phyloP scores from a whole-genome alignment of 139 green algal species.

The Volvox africanus region DNA sequence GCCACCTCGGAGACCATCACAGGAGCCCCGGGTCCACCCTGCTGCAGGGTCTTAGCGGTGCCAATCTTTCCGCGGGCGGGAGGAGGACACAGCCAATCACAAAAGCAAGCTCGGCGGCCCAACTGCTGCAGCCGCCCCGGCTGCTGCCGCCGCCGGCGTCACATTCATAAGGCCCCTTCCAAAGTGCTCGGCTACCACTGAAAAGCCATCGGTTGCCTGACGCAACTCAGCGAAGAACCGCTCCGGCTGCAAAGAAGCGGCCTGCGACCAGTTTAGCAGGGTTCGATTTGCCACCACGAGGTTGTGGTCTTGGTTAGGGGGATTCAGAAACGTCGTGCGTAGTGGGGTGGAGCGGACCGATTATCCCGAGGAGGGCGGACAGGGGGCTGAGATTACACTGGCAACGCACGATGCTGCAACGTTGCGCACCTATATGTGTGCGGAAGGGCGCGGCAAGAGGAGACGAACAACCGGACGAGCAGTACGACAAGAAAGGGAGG shows the following conservation, averaged over 20 bases:
- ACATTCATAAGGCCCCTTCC: slow-evolving; percentile 88
- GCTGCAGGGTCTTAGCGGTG: too few relatives aligned
- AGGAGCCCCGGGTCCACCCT: too few relatives aligned
- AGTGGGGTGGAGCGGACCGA: neutral
- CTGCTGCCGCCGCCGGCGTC: slow-evolving; percentile 46
- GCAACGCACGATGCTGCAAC: too few relatives aligned
- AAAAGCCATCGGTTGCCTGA: slow-evolving; percentile 86
- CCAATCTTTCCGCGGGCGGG: too few relatives aligned
- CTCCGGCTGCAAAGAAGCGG: slow-evolving; percentile 76
- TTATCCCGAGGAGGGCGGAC: neutral
- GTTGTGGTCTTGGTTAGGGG: neutral
- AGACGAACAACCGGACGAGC: too few relatives aligned
- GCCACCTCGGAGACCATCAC: too few relatives aligned
- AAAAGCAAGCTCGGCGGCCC: too few relatives aligned
- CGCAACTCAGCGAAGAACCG: slow-evolving; percentile 94
- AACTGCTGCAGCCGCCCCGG: neutral
- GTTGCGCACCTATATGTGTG: too few relatives aligned
- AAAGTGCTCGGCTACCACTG: slow-evolving; percentile 92
- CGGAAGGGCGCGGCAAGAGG: too few relatives aligned
- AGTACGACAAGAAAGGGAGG: too few relatives aligned
- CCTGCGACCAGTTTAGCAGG: neutral
- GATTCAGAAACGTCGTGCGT: neutral
- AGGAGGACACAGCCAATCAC: too few relatives aligned
- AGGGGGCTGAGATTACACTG: neutral
- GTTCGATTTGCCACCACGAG: neutral